Conservation (phyloP, 176 grass and related monocot genomes). For the Puya raimondii region DNA sequence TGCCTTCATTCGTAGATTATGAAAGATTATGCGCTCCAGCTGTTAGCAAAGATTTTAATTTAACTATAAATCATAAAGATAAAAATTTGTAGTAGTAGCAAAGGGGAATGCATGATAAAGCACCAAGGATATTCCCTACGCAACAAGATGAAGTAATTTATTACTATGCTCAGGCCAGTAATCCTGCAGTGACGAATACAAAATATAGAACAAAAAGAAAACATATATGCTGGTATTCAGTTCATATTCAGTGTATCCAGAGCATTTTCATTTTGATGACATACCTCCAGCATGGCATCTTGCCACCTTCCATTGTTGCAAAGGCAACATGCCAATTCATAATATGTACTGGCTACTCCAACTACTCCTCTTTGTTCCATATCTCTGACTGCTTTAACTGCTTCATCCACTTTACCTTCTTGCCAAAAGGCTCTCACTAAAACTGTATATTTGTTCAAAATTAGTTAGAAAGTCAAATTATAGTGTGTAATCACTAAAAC, state of each 20-base stretch:
- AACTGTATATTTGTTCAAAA: slow-evolving; percentile 35
- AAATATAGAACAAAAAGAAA: not conserved
- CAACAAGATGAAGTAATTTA: no score
- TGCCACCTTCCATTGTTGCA: slow-evolving; percentile 83
- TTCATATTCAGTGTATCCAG: no score
- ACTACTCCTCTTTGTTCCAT: slow-evolving; percentile 90
- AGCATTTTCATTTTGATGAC: slow-evolving; percentile 8
- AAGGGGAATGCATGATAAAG: no score
- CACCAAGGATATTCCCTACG: no score
- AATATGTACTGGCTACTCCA: slow-evolving; percentile 79
- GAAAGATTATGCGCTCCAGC: no score
- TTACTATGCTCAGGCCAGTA: not conserved
- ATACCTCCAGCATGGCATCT: slow-evolving; percentile 83
- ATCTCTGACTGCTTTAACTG: slow-evolving; percentile 59
- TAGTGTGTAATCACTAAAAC: not conserved
- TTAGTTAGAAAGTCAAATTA: slow-evolving; percentile 12
- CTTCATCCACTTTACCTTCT: slow-evolving; percentile 73
- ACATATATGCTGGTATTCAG: no score
- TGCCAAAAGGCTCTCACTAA: slow-evolving; percentile 81
- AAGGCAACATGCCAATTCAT: slow-evolving; percentile 84
- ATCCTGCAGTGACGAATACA: not conserved
- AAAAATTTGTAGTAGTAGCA: no score
- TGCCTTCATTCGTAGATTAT: no score
- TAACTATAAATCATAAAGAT: no score
- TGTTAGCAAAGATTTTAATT: no score